Base-by-base conservation (phyloP, 805 yeast genomes). In the Wickerhamomyces bovis region DNA sequence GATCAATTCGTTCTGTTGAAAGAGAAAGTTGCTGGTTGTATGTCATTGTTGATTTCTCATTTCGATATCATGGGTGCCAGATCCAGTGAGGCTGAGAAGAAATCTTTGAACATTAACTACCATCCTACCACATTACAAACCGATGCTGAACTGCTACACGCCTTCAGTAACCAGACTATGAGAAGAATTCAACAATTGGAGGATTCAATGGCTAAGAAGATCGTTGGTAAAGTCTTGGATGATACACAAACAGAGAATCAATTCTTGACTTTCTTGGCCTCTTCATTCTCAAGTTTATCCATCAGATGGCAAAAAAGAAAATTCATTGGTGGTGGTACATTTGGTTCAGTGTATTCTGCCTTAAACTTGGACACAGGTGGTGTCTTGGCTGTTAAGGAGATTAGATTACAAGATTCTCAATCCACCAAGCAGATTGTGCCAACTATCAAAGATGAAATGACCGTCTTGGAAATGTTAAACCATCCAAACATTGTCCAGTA, bases 21-120 rank as follows among this genome's bases (percentile, higher is more conserved):
- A 55, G 74, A 78, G 44, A 89, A 88, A 60, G 96, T 94, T 41
- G 95, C 97, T 1, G 86, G 95, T 1, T 89, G 97, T 66, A 88
- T 94, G 89, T 83, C 97, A 2, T 70, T 94, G 44, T 71, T 94
- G 49, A 92, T 94, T 52, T 88, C 97, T 0, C 98, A 94, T 67
- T 94, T 94, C 60, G 99, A 94, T 67, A 89, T 94, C 44, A 94
- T 92, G 97, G 98, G 98, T 42, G 97, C 97, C 0, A 76, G 98
- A 58, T 85, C 96, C 1, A 83, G 63, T 75, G 77, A 56, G 46
- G 51, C 77, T 63, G 66, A 75, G 69, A 81, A 79, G 44, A 82
- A 76, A 55, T 71, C 77, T 43, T 75, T 72, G 58, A 58, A 52
- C 41, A 64, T 59, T 47, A 59, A 59, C 44, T 68, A 53, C 41